A percentile compares a stretch with the other conserved stretches of the same genome.
phyloP scores from a whole-genome alignment of 2,329 filamentous ascomycete species.

The Ophiostoma sp. region DNA sequence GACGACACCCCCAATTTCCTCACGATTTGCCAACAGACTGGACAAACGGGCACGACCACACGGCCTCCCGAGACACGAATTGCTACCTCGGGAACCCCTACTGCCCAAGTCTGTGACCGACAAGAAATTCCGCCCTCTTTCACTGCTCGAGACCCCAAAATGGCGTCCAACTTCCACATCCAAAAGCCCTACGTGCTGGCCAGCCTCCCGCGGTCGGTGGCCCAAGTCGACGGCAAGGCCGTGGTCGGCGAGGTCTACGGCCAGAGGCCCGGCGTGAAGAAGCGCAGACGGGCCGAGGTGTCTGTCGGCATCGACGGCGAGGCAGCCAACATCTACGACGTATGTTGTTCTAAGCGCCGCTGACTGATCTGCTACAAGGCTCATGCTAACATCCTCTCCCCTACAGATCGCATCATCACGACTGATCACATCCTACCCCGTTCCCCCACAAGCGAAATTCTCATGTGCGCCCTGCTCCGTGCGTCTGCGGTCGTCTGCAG shows the following conservation, averaged over 20 bases:
- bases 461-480: conserved; percentile 57
- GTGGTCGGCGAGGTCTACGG: conserved; percentile 58
- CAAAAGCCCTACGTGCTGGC: conserved; percentile 61
- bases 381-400: conserved; percentile 18
- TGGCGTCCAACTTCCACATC: conserved; percentile 57
- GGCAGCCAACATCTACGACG: conserved; percentile 61
- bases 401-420: conserved; percentile 55
- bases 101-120: background rate
- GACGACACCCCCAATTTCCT: conserved; percentile 14
- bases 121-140: background rate
- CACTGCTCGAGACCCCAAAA: conserved; percentile 30
- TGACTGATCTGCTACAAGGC: background rate
- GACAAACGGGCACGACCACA: background rate
- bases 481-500: conserved; percentile 45
- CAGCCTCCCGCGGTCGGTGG: conserved; percentile 53
- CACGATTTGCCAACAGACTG: background rate
- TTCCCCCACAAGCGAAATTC: conserved; percentile 59
- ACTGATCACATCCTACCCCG: conserved; percentile 60
- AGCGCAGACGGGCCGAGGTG: conserved; percentile 58
- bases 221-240: conserved; percentile 47
- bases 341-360: conserved; percentile 32
- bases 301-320: conserved; percentile 60
- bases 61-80: background rate
- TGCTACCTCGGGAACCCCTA: background rate
- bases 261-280: conserved; percentile 50